Base-by-base conservation (phyloP, 352 stramenopile species). In the Pythium grandisporangium region DNA sequence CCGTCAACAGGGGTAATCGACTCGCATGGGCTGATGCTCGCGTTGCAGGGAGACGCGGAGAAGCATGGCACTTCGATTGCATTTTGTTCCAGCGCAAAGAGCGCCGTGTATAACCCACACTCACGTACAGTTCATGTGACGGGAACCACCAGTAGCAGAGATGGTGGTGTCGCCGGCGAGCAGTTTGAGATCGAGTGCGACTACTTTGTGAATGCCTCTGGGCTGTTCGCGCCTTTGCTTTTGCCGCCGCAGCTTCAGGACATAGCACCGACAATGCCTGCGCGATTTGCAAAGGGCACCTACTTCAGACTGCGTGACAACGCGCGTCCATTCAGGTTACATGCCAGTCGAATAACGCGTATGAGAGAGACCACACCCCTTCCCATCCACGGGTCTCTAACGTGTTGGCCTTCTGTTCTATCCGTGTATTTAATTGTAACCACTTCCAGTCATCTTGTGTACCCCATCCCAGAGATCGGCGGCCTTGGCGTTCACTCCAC, bases 401-500 rank as follows among this genome's bases (percentile, higher is more conserved):
- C n/a, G n/a, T n/a, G n/a, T n/a, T n/a, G n/a, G n/a, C n/a, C n/a
- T n/a, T n/a, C n/a, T n/a, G n/a, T n/a, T n/a, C n/a, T n/a, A n/a
- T n/a, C n/a, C n/a, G n/a, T n/a, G n/a, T n/a, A n/a, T n/a, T n/a
- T 19, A 3, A 19, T 13, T 43, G 17, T 11, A 13, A 41, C 21
- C 7, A 21, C 26, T 12, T 6, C 26, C 47, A 87, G 74, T 19
- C 79, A 84, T 27, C 75, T 99, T 19, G 76, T 99, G 34, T 99
- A 99, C 62, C 95, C 96, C 22, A 78, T 98, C 13, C 95, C 95
- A 25, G 92, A 98, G 52, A 49, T 72, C 21, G 93, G 92, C 30
- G 96, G 95, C 2, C 73, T 99, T 10, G 96, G 96, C 25, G 83
- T 99, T 0, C 96, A 99, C 70, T 85, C 94, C 8, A 99, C 95